Evolutionary conservation across 2,329 filamentous ascomycete species (phyloP).

Genomic region (Pleomassaria siparia): DNA sequence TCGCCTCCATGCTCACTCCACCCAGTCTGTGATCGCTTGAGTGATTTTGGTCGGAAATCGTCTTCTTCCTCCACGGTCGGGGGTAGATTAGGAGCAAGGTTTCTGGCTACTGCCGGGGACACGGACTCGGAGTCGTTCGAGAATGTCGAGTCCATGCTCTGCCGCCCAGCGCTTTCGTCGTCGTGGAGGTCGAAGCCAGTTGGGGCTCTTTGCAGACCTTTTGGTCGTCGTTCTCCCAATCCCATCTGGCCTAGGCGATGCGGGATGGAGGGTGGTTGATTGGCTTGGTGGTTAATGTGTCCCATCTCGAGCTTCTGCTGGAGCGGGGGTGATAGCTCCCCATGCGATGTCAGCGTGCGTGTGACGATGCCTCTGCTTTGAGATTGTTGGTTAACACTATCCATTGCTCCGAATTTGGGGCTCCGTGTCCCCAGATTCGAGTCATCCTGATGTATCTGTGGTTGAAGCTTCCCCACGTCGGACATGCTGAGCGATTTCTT

Average conservation of each 20-base stretch:
- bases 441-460: constrained; percentile 33
- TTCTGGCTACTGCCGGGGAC: constrained; percentile 26
- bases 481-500: constrained; percentile 44
- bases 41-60: constrained; percentile 56
- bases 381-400: constrained; percentile 26
- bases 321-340: constrained; percentile 40
- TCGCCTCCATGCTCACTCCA: constrained; percentile 27
- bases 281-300: constrained; percentile 36
- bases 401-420: constrained; percentile 26
- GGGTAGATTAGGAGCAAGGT: constrained; percentile 27
- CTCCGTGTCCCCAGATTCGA: constrained; percentile 27
- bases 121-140: constrained; percentile 34
- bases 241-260: constrained; percentile 38
- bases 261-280: constrained; percentile 25
- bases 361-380: constrained; percentile 33
- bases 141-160: constrained; percentile 36
- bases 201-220: constrained; percentile 30
- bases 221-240: constrained; percentile 36
- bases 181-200: constrained; percentile 36
- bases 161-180: constrained; percentile 17
- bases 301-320: constrained; percentile 41
- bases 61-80: constrained; percentile 42
- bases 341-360: constrained; percentile 35
- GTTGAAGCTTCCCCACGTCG: constrained; percentile 17
- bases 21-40: constrained; percentile 63